A percentile compares a stretch with the other conserved stretches of the same genome.
phyloP scores from a whole-genome alignment of 2,329 filamentous ascomycete species.

The Alternaria triticina region DNA sequence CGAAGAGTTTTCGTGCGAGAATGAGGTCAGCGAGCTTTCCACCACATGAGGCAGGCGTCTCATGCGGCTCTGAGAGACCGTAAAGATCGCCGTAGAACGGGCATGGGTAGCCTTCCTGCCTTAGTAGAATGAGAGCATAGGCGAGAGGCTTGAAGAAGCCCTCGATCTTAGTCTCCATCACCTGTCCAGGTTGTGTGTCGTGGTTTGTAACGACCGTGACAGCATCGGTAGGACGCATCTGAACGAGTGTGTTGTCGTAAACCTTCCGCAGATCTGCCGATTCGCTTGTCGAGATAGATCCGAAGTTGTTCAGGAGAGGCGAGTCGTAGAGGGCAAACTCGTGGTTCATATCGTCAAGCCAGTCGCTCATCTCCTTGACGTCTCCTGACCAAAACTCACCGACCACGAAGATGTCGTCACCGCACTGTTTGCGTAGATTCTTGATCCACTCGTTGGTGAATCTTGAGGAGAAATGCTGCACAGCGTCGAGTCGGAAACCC shows the following conservation, averaged over 20 bases:
- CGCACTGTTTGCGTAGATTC: slow-evolving; percentile 58
- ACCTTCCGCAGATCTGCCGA: slow-evolving; percentile 68
- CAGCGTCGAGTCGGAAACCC: slow-evolving; percentile 74
- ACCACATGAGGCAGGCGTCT: slow-evolving; percentile 60
- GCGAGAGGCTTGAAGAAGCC: slow-evolving; percentile 74
- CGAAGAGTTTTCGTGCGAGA: slow-evolving; percentile 68
- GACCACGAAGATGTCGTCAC: slow-evolving; percentile 65
- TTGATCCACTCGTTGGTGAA: slow-evolving; percentile 71
- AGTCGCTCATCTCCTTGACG: slow-evolving; percentile 61
- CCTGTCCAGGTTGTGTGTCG: slow-evolving; percentile 71
- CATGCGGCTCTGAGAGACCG: slow-evolving; percentile 63
- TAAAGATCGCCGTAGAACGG: slow-evolving; percentile 76
- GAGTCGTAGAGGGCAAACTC: slow-evolving; percentile 69
- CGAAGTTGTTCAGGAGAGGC: slow-evolving; percentile 73
- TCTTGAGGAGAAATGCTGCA: slow-evolving; percentile 73
- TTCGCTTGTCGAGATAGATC: slow-evolving; percentile 61
- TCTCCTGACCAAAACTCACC: slow-evolving; percentile 74
- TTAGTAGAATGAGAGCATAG: slow-evolving; percentile 73
- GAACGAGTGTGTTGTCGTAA: slow-evolving; percentile 66
- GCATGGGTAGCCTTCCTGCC: slow-evolving; percentile 67
- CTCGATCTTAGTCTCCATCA: slow-evolving; percentile 67
- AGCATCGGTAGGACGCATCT: slow-evolving; percentile 60
- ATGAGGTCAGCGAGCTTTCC: slow-evolving; percentile 65
- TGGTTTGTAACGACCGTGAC: slow-evolving; percentile 76
- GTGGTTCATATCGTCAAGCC: slow-evolving; percentile 62